Conservation (phyloP, 441 rosid genomes). For the Hypseocharis bilobata region DNA sequence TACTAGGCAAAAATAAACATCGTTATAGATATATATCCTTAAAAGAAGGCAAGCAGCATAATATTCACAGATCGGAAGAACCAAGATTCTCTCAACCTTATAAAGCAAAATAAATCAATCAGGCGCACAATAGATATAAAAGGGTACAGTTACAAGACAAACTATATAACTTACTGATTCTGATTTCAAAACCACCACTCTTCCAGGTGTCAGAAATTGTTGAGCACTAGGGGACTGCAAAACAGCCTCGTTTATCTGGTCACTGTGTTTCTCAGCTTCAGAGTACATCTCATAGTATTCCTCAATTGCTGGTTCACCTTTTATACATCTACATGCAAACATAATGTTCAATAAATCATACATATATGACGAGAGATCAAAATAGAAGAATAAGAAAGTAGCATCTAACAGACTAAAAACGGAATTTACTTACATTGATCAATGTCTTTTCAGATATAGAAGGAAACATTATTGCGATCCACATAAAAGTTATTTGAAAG, state of each 20-base stretch:
- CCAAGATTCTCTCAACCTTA: not conserved
- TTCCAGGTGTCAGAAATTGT: constrained; percentile 49
- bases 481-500: not conserved
- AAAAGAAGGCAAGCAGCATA: too few relatives aligned
- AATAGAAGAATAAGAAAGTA: not conserved
- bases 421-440: not conserved
- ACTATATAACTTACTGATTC: constrained; percentile 44
- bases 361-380: constrained; percentile 3
- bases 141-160: not conserved
- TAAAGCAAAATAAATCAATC: not conserved
- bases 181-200: constrained; percentile 82
- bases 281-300: constrained; percentile 68
- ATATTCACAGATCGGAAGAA: not conserved
- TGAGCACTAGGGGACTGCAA: constrained; percentile 49
- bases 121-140: not conserved
- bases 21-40: not conserved
- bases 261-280: constrained; percentile 45
- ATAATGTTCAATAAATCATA: constrained; percentile 15
- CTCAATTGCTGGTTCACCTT: constrained; percentile 88
- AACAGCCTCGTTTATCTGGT: constrained; percentile 52
- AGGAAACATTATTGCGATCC: not conserved
- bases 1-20: constrained; percentile 1
- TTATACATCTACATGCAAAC: constrained; percentile 59
- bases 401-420: constrained; percentile 11
- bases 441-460: not conserved